A percentile compares a stretch with the other conserved stretches of the same genome.
These are phyloP conservation scores for Podaxis mareebaensis DNA, from an alignment of 768 basidiomycete genomes.

Conservation along the genomic window DNA sequence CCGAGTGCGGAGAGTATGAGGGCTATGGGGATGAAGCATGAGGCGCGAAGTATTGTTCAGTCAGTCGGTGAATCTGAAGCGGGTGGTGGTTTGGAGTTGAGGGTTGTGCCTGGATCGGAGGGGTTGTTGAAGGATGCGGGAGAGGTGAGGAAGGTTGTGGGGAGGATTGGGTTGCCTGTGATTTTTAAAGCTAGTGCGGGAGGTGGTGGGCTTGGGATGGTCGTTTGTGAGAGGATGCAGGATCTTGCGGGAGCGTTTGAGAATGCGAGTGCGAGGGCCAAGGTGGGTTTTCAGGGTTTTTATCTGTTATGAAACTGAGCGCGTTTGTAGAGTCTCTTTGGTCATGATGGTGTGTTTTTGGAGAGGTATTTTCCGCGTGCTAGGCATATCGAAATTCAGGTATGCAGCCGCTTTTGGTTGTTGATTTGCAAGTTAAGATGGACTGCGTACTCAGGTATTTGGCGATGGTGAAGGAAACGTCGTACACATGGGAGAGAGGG, in stretches of 20 bases:
- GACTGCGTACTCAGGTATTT: slow-evolving; percentile 46
- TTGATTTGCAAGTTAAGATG: no score
- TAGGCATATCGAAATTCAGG: slow-evolving; percentile 70
- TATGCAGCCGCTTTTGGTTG: slow-evolving; percentile 20
- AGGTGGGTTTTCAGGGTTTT: slow-evolving; percentile 32
- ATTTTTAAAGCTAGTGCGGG: slow-evolving; percentile 70
- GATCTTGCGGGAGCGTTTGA: slow-evolving; percentile 39
- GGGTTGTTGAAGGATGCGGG: slow-evolving; percentile 42
- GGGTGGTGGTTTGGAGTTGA: slow-evolving; percentile 41
- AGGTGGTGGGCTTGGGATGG: slow-evolving; percentile 70
- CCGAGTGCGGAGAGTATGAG: slow-evolving; percentile 51
- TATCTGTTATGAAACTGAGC: no score
- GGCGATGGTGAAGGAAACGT: slow-evolving; percentile 62
- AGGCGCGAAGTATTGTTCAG: slow-evolving; percentile 31
- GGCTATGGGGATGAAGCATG: slow-evolving; percentile 64
- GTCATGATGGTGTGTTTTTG: slow-evolving; percentile 51
- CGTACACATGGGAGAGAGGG: slow-evolving; percentile 67
- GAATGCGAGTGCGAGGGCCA: slow-evolving; percentile 39
- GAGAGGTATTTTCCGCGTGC: slow-evolving; percentile 58
- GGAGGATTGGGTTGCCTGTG: slow-evolving; percentile 54
- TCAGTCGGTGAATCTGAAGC: background rate
- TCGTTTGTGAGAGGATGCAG: slow-evolving; percentile 45
- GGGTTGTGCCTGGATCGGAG: slow-evolving; percentile 57
- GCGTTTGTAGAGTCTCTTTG: slow-evolving; percentile 43
- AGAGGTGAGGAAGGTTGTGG: slow-evolving; percentile 42